Percentiles rank a stretch among this genome's conserved stretches.
Conservation (phyloP, 129 eudicot genomes). For the Oenanthe sinensis region DNA sequence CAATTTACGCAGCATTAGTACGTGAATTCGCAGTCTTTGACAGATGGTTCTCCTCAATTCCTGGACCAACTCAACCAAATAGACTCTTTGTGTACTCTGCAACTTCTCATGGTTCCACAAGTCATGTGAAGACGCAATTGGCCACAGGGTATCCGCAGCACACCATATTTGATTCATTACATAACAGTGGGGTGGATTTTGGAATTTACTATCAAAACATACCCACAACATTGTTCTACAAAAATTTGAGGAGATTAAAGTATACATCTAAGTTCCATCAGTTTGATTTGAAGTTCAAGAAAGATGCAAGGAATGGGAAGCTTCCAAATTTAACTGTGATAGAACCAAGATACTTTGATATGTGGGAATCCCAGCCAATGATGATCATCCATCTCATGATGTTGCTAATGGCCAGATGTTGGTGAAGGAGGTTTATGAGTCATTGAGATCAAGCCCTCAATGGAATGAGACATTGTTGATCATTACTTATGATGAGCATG, state of each 20-base stretch:
- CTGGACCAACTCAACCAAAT: conserved; percentile 99
- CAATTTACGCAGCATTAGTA: conserved; percentile 57
- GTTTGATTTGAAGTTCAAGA: conserved; percentile 61
- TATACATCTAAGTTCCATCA: conserved; percentile 71
- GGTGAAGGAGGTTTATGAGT: conserved; percentile 89
- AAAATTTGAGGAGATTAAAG: conserved; percentile 83
- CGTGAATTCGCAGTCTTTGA: conserved; percentile 82
- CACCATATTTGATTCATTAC: conserved; percentile 80
- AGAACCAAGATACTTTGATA: conserved; percentile 87
- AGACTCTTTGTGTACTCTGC: conserved; percentile 90
- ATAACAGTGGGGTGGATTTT: conserved; percentile 54
- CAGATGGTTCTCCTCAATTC: conserved; percentile 86
- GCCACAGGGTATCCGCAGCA: conserved; percentile 86
- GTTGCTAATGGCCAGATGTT: conserved; percentile 90
- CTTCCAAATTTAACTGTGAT: conserved; percentile 69
- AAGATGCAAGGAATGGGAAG: conserved; percentile 70
- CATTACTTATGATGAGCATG: conserved; percentile 96
- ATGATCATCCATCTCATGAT: conserved; percentile 98
- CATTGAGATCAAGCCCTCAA: conserved; percentile 81
- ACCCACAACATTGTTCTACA: conserved; percentile 82
- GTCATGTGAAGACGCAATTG: conserved; percentile 68
- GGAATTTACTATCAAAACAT: conserved; percentile 80
- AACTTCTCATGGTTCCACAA: conserved; percentile 91
- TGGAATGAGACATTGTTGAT: conserved; percentile 87
- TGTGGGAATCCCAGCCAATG: conserved; percentile 75